A percentile compares a stretch with the other conserved stretches of the same genome.
Conservation (phyloP, 75 land plant species). For the Cryptomeria japonica region DNA sequence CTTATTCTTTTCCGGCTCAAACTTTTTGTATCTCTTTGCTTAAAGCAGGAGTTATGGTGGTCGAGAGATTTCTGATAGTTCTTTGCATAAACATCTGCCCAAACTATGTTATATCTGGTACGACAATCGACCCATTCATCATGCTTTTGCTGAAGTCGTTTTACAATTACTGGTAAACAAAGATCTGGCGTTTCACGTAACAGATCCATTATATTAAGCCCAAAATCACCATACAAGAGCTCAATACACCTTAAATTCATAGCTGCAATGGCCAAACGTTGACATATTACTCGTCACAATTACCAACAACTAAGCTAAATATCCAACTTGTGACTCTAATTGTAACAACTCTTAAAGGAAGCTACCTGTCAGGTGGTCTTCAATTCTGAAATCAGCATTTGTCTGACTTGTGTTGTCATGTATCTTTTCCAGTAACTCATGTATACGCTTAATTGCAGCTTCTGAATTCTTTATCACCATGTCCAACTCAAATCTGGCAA, state of each 20-base stretch:
- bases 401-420: slow-evolving; percentile 39
- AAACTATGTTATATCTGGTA: slow-evolving; percentile 76
- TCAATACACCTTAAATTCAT: slow-evolving; percentile 85
- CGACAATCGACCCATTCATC: slow-evolving; percentile 85
- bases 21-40: slow-evolving; percentile 90
- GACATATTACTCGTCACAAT: background rate
- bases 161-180: slow-evolving; percentile 75
- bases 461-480: slow-evolving; percentile 77
- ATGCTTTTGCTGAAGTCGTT: slow-evolving; percentile 84
- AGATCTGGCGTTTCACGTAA: slow-evolving; percentile 60
- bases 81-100: slow-evolving; percentile 91
- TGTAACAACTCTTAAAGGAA: background rate
- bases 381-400: slow-evolving; percentile 56
- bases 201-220: slow-evolving; percentile 72
- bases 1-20: slow-evolving; percentile 71
- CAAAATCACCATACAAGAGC: slow-evolving; percentile 92
- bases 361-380: slow-evolving; percentile 69
- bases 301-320: background rate
- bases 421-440: slow-evolving; percentile 65
- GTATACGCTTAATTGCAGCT: slow-evolving; percentile 61
- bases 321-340: background rate
- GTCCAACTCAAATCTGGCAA: slow-evolving; percentile 74
- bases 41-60: slow-evolving; percentile 91
- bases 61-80: slow-evolving; percentile 94
- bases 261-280: slow-evolving; percentile 33